Conservation (phyloP, 768 basidiomycete genomes). For the Lactifluus subvellereus region DNA sequence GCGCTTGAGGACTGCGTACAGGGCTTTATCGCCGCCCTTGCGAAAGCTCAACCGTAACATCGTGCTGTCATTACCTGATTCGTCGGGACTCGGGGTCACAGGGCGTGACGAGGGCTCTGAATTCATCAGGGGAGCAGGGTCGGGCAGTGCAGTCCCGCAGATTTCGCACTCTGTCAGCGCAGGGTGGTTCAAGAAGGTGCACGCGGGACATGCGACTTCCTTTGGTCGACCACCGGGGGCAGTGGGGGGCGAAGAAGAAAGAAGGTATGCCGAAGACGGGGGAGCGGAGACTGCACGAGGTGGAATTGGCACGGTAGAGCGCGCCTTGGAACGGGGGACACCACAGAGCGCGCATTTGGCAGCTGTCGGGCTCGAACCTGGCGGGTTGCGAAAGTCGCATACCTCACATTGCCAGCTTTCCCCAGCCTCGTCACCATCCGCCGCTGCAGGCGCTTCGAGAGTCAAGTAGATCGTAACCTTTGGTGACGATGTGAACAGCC, state of each 20-base stretch:
- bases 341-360: slow-evolving; percentile 78
- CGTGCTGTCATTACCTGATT: slow-evolving; percentile 35
- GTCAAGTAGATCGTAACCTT: slow-evolving; percentile 79
- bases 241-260: slow-evolving; percentile 38
- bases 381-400: slow-evolving; percentile 80
- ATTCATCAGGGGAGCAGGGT: slow-evolving; percentile 30
- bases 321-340: slow-evolving; percentile 49
- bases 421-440: slow-evolving; percentile 30
- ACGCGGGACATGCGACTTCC: slow-evolving; percentile 68
- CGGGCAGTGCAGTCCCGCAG: slow-evolving; percentile 66
- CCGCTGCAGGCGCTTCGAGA: slow-evolving; percentile 25
- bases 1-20: slow-evolving; percentile 72
- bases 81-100: slow-evolving; percentile 39
- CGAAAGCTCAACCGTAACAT: slow-evolving; percentile 85
- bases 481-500: slow-evolving; percentile 82
- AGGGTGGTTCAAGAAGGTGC: slow-evolving; percentile 89
- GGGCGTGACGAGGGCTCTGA: slow-evolving; percentile 67
- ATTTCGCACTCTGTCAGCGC: slow-evolving; percentile 76
- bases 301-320: slow-evolving; percentile 26
- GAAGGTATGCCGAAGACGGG: slow-evolving; percentile 31
- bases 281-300: slow-evolving; percentile 24
- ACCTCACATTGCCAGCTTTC: slow-evolving; percentile 82
- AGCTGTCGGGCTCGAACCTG: slow-evolving; percentile 63
- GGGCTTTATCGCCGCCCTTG: slow-evolving; percentile 79
- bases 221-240: slow-evolving; percentile 32